phyloP scores from a whole-genome alignment of 2,329 filamentous ascomycete species.

The Lithohypha guttulata region DNA sequence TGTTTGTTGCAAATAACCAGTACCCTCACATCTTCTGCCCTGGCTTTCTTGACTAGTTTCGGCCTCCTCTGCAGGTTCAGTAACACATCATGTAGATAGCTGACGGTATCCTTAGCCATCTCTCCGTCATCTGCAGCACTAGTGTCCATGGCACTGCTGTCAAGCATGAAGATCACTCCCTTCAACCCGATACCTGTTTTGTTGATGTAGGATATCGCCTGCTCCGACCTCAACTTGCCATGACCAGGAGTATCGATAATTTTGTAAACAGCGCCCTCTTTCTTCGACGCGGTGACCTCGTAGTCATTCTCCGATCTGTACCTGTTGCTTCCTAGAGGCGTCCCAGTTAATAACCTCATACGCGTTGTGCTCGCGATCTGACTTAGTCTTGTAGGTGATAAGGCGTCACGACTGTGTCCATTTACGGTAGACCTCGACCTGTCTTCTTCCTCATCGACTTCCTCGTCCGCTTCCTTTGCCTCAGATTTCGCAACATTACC shows the following conservation, averaged over 20 bases:
- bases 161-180: conserved; percentile 79
- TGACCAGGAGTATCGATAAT: conserved; percentile 77
- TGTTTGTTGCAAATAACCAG: conserved; percentile 89
- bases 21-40: conserved; percentile 55
- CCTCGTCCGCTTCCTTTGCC: neutral
- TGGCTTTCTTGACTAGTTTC: conserved; percentile 32
- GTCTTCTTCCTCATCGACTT: conserved; percentile 36
- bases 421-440: conserved; percentile 26
- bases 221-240: conserved; percentile 73
- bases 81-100: conserved; percentile 84
- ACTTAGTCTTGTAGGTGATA: conserved; percentile 46
- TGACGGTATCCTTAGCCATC: conserved; percentile 58
- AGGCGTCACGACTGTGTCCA: conserved; percentile 27
- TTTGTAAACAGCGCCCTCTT: conserved; percentile 29
- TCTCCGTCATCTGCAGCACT: conserved; percentile 24
- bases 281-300: conserved; percentile 45
- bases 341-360: conserved; percentile 44
- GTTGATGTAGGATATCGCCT: conserved; percentile 43
- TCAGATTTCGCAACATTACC: neutral
- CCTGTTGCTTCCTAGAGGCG: conserved; percentile 46
- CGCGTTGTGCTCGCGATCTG: conserved; percentile 48
- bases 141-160: conserved; percentile 56
- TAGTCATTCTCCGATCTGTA: conserved; percentile 58
- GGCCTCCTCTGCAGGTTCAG: conserved; percentile 67
- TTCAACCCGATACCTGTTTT: conserved; percentile 36